Evolutionary conservation across 129 eudicot species (phyloP).

Genomic region (Sambucus nigra): DNA sequence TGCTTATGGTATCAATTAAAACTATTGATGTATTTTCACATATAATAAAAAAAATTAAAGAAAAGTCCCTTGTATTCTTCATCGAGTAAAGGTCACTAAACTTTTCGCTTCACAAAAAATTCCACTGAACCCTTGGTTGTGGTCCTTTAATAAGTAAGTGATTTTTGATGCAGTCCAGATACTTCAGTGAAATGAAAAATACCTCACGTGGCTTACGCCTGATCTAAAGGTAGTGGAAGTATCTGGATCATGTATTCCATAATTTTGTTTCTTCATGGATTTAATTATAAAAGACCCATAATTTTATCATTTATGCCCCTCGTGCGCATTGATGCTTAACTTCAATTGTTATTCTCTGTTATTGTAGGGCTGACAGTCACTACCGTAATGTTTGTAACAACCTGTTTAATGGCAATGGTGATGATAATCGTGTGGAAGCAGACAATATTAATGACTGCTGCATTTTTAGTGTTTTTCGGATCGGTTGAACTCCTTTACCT

Average conservation of each 20-base stretch:
- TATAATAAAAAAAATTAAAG: no score
- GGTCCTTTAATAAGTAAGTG: no score
- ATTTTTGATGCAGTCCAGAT: no score
- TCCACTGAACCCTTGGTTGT: no score
- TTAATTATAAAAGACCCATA: background rate
- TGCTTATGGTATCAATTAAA: conserved; percentile 52
- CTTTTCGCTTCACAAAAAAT: no score
- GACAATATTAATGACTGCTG: conserved; percentile 14
- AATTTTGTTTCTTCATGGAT: background rate
- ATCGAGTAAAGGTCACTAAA: no score
- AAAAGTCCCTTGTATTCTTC: no score
- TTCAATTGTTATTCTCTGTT: background rate
- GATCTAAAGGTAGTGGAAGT: background rate
- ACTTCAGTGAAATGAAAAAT: no score
- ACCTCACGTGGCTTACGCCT: background rate
- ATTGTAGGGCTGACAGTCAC: conserved; percentile 44
- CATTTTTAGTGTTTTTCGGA: conserved; percentile 39
- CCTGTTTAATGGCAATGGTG: conserved; percentile 50
- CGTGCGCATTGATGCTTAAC: background rate
- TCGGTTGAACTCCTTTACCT: conserved; percentile 45
- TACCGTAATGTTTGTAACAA: conserved; percentile 51
- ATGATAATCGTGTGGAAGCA: conserved; percentile 49
- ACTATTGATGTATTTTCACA: background rate
- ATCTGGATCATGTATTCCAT: no score
- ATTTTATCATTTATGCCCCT: background rate